These are phyloP conservation scores for Wickerhamomyces silvicola DNA, from an alignment of 805 yeast genomes.

Conservation along the genomic window DNA sequence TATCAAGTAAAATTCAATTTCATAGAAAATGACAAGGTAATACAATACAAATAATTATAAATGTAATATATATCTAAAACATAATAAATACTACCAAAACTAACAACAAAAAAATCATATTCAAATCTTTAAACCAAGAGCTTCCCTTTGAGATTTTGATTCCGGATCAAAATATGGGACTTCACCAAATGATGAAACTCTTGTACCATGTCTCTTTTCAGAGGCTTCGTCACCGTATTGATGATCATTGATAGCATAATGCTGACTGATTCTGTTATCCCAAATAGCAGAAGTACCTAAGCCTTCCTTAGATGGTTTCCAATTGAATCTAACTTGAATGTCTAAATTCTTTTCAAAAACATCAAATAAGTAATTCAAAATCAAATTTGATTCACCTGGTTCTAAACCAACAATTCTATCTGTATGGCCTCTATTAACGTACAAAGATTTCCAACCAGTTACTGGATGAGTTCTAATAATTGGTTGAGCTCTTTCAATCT, in stretches of 20 bases:
- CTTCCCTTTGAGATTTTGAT: constrained; percentile 45
- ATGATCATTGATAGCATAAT: constrained; percentile 42
- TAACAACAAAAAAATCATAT: too few relatives aligned
- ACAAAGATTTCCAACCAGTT: constrained; percentile 53
- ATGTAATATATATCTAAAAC: too few relatives aligned
- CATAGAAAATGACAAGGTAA: too few relatives aligned
- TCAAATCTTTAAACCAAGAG: too few relatives aligned
- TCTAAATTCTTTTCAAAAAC: too few relatives aligned
- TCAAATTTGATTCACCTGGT: constrained; percentile 37
- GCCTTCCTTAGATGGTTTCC: too few relatives aligned
- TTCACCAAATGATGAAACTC: constrained; percentile 48
- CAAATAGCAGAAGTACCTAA: too few relatives aligned
- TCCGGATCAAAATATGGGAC: constrained; percentile 42
- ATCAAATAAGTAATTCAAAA: constrained; percentile 41
- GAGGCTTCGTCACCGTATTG: constrained; percentile 45
- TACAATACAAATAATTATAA: too few relatives aligned
- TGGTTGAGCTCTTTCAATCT: constrained; percentile 47
- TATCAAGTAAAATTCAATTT: too few relatives aligned
- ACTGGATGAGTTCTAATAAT: constrained; percentile 53
- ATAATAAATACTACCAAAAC: too few relatives aligned
- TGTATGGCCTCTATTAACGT: constrained; percentile 42
- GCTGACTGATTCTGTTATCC: too few relatives aligned
- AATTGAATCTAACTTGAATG: too few relatives aligned
- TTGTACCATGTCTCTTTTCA: constrained; percentile 48
- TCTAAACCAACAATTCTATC: constrained; percentile 42